A percentile compares a stretch with the other conserved stretches of the same genome.
phyloP scores from a whole-genome alignment of 805 yeast genomes.

The Blastobotrys peoriensis region DNA sequence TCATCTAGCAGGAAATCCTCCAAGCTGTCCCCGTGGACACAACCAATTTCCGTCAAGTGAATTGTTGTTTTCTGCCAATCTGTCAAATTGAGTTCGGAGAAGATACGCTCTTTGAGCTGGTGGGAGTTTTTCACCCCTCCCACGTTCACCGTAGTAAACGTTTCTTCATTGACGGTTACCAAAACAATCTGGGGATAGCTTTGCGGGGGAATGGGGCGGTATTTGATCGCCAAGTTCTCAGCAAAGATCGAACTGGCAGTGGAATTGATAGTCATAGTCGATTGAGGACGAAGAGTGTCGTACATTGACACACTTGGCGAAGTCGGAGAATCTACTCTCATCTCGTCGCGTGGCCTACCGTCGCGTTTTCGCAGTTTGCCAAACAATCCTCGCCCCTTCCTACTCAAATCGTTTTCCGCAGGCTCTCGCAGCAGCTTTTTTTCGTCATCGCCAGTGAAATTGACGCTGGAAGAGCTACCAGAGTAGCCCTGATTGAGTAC shows the following conservation, averaged over 20 bases:
- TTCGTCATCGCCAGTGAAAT: constrained; percentile 2
- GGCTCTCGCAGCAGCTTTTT: background rate
- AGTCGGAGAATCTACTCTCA: constrained; percentile 15
- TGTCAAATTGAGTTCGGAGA: constrained; percentile 33
- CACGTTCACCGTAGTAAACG: constrained; percentile 46
- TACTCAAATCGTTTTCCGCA: background rate
- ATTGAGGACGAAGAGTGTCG: background rate
- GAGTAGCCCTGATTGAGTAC: constrained; percentile 25
- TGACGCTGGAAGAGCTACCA: background rate
- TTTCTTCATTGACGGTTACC: constrained; percentile 56
- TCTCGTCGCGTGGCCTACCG: constrained; percentile 13
- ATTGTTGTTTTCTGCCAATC: constrained; percentile 26
- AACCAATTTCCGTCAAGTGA: constrained; percentile 65
- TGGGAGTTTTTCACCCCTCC: constrained; percentile 25
- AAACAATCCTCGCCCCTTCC: constrained; percentile 9
- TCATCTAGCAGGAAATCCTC: constrained; percentile 14
- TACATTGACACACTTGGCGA: constrained; percentile 10
- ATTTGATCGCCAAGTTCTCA: constrained; percentile 21
- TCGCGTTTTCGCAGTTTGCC: constrained; percentile 13
- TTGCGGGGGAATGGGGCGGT: constrained; percentile 34
- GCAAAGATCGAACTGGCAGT: background rate
- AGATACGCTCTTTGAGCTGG: constrained; percentile 37
- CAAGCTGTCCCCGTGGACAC: constrained; percentile 33
- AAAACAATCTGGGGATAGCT: constrained; percentile 36
- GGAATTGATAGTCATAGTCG: background rate